phyloP scores from a whole-genome alignment of 352 stramenopile species.

The Globisporangium acanthophoron region DNA sequence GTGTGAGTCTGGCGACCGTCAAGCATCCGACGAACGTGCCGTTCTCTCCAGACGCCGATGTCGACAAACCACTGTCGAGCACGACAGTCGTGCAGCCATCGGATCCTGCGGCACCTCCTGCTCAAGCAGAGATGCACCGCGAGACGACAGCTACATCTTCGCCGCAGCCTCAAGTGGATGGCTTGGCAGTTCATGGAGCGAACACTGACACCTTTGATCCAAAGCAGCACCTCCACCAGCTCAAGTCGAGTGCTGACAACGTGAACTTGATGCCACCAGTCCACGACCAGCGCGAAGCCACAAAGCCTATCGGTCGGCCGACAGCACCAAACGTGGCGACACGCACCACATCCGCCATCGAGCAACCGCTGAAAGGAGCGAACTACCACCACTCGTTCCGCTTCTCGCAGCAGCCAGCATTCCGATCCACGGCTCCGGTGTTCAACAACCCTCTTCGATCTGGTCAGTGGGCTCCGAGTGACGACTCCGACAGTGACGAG shows the following conservation, averaged over 20 bases:
- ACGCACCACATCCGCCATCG: neutral
- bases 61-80: neutral
- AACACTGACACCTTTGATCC: neutral
- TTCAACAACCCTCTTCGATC: conserved; percentile 33
- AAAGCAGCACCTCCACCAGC: neutral
- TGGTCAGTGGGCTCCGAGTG: conserved; percentile 30
- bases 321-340: neutral
- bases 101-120: neutral
- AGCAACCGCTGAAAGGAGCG: neutral
- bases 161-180: neutral
- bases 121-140: neutral
- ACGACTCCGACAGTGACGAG: conserved; percentile 49
- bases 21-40: neutral
- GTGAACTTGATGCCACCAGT: neutral
- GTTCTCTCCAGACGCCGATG: neutral
- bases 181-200: neutral
- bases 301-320: neutral
- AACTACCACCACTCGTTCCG: conserved; percentile 18
- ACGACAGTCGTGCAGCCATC: neutral
- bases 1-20: neutral
- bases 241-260: neutral
- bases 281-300: neutral
- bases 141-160: neutral
- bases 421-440: conserved; percentile 24
- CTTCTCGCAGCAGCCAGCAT: conserved; percentile 45